phyloP scores from a whole-genome alignment of 75 land plant genomes.

The Cryptomeria japonica region DNA sequence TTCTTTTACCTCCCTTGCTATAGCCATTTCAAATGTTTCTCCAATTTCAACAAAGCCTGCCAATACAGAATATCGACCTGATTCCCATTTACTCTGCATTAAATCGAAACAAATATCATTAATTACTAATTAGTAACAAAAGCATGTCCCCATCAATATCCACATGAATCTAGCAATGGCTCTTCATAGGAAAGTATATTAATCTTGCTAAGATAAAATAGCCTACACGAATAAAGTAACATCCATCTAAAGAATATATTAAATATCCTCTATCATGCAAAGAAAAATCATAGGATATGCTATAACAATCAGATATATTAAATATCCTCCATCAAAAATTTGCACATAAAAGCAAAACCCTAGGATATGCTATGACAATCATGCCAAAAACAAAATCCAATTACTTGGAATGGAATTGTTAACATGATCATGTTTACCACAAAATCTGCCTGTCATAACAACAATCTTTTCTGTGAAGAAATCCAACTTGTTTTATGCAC shows the following conservation, averaged over 20 bases:
- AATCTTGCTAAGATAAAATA: background rate
- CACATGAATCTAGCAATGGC: background rate
- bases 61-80: slow-evolving; percentile 46
- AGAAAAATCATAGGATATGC: background rate
- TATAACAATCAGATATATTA: background rate
- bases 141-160: background rate
- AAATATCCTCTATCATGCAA: background rate
- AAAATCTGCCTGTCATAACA: background rate
- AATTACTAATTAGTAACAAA: background rate
- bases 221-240: background rate
- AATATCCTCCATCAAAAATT: background rate
- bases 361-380: background rate
- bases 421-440: background rate
- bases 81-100: slow-evolving; percentile 45
- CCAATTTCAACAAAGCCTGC: slow-evolving; percentile 62
- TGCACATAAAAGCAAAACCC: background rate
- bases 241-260: background rate
- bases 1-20: slow-evolving; percentile 48
- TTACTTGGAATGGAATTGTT: background rate
- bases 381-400: background rate
- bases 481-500: background rate
- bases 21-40: slow-evolving; percentile 52
- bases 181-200: background rate
- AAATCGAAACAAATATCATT: background rate
- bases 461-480: background rate